A percentile compares a stretch with the other conserved stretches of the same genome.
phyloP scores from a whole-genome alignment of 306 rosid species.

The Arachis hypogaea region DNA sequence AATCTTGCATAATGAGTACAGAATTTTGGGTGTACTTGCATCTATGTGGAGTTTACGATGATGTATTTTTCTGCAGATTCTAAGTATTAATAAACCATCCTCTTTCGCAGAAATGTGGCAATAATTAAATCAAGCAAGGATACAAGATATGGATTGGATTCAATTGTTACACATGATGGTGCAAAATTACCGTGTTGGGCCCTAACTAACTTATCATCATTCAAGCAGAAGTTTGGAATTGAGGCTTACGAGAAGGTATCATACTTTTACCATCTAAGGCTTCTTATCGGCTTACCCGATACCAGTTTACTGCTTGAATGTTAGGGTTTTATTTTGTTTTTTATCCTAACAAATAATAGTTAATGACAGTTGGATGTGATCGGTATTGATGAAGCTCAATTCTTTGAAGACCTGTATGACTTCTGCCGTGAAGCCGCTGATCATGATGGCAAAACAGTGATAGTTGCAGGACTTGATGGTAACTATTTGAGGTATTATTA shows the following conservation, averaged over 20 bases:
- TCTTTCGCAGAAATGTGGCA: constrained; percentile 70
- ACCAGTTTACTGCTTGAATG: constrained; percentile 9
- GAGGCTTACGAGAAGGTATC: constrained; percentile 75
- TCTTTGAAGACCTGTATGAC: constrained; percentile 89
- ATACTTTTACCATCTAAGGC: constrained; percentile 13
- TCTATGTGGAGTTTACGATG: constrained; percentile 26
- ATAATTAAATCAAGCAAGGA: constrained; percentile 90
- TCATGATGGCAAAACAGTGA: constrained; percentile 78
- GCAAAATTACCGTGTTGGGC: constrained; percentile 82
- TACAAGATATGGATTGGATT: constrained; percentile 82
- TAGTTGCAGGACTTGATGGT: constrained; percentile 92
- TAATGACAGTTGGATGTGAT: constrained; percentile 80
- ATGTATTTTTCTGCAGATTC: neutral
- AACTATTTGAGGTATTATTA: constrained; percentile 72
- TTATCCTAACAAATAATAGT: constrained; percentile 36
- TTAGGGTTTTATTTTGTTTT: neutral
- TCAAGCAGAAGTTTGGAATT: constrained; percentile 71
- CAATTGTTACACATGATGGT: constrained; percentile 93
- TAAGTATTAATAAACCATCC: constrained; percentile 16
- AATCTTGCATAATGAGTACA: constrained; percentile 22
- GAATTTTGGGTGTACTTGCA: constrained; percentile 1
- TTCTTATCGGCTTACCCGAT: neutral
- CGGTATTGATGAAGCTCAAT: constrained; percentile 96
- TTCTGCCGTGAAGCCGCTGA: constrained; percentile 89
- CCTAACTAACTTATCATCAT: constrained; percentile 63